phyloP scores from a whole-genome alignment of 1,139 yeast genomes.

The Geotrichum aggregatum region DNA sequence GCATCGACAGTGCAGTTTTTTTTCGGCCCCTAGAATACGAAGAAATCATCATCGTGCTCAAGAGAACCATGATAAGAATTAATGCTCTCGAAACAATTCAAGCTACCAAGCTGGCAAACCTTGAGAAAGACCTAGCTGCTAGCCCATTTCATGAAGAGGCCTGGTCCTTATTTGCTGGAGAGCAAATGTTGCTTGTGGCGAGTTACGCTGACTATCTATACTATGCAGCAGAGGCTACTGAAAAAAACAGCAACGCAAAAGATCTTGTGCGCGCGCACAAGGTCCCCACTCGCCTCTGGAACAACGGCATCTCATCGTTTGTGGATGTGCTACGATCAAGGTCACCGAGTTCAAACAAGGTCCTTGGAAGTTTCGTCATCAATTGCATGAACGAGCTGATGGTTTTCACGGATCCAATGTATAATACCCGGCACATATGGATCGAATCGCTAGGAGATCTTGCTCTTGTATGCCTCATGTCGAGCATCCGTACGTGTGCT shows the following conservation, averaged over 20 bases:
- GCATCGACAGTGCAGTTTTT: slow-evolving; percentile 18
- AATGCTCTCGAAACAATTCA: slow-evolving; percentile 11
- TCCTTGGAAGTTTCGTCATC: slow-evolving; percentile 31
- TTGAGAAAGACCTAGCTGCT: background rate
- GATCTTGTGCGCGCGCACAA: slow-evolving; percentile 32
- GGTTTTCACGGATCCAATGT: slow-evolving; percentile 35
- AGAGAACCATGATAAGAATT: slow-evolving; percentile 8
- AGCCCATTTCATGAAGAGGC: slow-evolving; percentile 9
- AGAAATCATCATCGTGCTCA: slow-evolving; percentile 8
- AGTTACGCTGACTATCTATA: slow-evolving; percentile 16
- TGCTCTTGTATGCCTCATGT: slow-evolving; percentile 33
- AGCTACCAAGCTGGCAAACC: background rate
- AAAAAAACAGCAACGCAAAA: background rate
- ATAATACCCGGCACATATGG: slow-evolving; percentile 35
- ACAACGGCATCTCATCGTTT: slow-evolving; percentile 34
- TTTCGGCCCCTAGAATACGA: slow-evolving; percentile 6
- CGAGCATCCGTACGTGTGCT: slow-evolving; percentile 24
- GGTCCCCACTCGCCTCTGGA: slow-evolving; percentile 37
- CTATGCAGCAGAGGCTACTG: slow-evolving; percentile 10
- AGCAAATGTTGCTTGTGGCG: slow-evolving; percentile 16
- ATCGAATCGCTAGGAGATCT: slow-evolving; percentile 38
- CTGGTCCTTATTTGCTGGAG: slow-evolving; percentile 15
- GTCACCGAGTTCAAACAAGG: slow-evolving; percentile 29
- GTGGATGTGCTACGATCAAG: slow-evolving; percentile 31
- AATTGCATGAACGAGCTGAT: slow-evolving; percentile 32